Percentiles rank a stretch among this genome's conserved stretches.
Conservation (phyloP, 768 basidiomycete species). For the Stropharia rugosoannulata region DNA sequence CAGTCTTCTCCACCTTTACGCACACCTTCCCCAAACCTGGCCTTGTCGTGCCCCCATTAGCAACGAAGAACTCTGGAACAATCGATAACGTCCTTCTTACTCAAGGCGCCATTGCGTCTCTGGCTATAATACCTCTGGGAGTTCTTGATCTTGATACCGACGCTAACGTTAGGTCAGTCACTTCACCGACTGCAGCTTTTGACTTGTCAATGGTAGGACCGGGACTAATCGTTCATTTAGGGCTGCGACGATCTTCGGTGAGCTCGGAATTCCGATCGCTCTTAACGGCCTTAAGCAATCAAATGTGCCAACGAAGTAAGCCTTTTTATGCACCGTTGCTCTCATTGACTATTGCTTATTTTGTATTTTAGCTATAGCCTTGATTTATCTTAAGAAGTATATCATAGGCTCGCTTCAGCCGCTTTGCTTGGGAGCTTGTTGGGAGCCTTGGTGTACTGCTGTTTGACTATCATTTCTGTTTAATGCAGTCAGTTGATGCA, state of each 20-base stretch:
- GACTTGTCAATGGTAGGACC: not conserved
- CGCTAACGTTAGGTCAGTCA: conserved; percentile 32
- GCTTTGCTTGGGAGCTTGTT: not conserved
- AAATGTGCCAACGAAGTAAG: conserved; percentile 29
- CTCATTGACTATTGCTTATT: too few species aligned
- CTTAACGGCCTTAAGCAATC: conserved; percentile 34
- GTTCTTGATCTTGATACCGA: conserved; percentile 46
- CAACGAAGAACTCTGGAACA: conserved; percentile 55
- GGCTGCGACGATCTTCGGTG: conserved; percentile 28
- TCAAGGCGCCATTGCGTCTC: conserved; percentile 45
- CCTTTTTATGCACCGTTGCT: not conserved
- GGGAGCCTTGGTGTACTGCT: too few species aligned
- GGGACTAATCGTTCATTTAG: conserved; percentile 11
- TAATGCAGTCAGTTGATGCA: not conserved
- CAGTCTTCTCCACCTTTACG: conserved; percentile 57
- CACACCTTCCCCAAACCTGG: conserved; percentile 48
- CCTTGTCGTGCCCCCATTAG: conserved; percentile 43
- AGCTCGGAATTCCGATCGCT: conserved; percentile 31
- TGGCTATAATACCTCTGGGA: conserved; percentile 52
- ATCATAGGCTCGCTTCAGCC: not conserved
- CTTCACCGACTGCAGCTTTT: not conserved
- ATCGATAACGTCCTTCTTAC: conserved; percentile 53
- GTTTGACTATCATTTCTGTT: not conserved
- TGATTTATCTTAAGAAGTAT: not conserved
- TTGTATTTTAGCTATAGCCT: not conserved